Evolutionary conservation across 2,329 filamentous ascomycete species (phyloP), one percentile per base, ranked within the genome.

Genomic region (Sclerotinia glacialis): DNA sequence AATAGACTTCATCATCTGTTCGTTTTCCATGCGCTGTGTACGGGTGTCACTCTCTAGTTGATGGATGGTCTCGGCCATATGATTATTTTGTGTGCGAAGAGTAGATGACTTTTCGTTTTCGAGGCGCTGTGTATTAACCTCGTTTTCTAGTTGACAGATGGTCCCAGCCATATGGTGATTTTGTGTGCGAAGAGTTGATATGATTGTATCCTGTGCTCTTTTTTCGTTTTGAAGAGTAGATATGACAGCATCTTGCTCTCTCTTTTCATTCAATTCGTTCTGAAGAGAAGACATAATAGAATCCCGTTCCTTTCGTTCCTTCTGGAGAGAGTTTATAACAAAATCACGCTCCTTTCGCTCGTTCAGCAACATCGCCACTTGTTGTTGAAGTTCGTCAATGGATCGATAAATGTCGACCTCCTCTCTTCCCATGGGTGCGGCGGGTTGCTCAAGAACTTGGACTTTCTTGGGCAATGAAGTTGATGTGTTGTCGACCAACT

Each of bases 321-420:
- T 55, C 12, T 37, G 53, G 21, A 55, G 53, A 23, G 53, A 28
- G 40, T 26, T 28, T 58, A 58, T 58, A 26, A 58, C 54, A 31
- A 28, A 58, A 21, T 58, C 54, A 4, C 54, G 37, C 54, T 58
- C 54, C 37, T 60, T 60, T 16, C 58, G 58, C 26, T 60, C 58
- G 21, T 60, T 60, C 58, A 60, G 49, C 31, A 60, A 49, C 31
- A 60, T 26, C 21, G 58, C 44, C 44, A 60, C 58, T 49, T 60
- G 58, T 31, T 60, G 58, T 40, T 60, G 58, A 49, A 60, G 58
- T 49, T 60, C 58, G 21, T 60, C 58, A 37, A 60, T 60, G 21
- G 58, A 49, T 34, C 58, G 58, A 49, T 60, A 60, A 3, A 60
- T 60, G 14, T 60, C 58, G 44, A 60, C 44, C 21, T 60, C 58